Conservation (phyloP, 805 yeast genomes). For the Myxozyma nipponensis region DNA sequence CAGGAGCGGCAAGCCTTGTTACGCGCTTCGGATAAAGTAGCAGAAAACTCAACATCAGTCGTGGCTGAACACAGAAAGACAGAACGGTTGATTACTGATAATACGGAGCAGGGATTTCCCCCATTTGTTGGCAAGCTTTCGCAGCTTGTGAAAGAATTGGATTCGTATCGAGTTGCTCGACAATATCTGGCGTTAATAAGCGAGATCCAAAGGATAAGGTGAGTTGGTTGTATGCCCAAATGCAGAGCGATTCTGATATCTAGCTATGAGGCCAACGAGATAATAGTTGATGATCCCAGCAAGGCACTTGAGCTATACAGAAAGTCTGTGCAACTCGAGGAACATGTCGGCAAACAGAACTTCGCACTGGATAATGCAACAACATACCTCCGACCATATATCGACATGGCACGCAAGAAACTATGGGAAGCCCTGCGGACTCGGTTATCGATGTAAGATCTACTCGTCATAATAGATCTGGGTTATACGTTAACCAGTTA, state of each 20-base stretch:
- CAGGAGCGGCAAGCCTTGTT: constrained; percentile 8
- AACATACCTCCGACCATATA: constrained; percentile 9
- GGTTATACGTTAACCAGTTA: background rate
- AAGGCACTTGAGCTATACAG: constrained; percentile 6
- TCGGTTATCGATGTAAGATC: constrained; percentile 10
- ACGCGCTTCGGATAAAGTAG: constrained; percentile 1
- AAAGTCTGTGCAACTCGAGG: constrained; percentile 3
- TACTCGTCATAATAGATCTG: no score
- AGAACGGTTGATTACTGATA: no score
- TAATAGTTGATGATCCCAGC: constrained; percentile 2
- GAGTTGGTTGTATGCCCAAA: background rate
- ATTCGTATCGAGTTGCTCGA: constrained; percentile 12
- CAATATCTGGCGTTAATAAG: constrained; percentile 6
- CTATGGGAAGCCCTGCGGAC: constrained; percentile 15
- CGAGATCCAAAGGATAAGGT: constrained; percentile 11
- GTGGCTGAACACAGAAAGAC: no score
- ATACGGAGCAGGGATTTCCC: no score
- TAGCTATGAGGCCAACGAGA: constrained; percentile 1
- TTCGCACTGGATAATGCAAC: constrained; percentile 18
- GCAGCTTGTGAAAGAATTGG: constrained; percentile 5
- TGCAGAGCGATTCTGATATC: background rate
- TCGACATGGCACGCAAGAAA: background rate
- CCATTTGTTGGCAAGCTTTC: constrained; percentile 10
- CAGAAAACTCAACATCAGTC: background rate
- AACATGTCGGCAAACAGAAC: constrained; percentile 2